Percentiles rank a stretch among this genome's conserved stretches.
Evolutionary conservation across 768 basidiomycete species (phyloP).

Genomic region (Russula sp.): DNA sequence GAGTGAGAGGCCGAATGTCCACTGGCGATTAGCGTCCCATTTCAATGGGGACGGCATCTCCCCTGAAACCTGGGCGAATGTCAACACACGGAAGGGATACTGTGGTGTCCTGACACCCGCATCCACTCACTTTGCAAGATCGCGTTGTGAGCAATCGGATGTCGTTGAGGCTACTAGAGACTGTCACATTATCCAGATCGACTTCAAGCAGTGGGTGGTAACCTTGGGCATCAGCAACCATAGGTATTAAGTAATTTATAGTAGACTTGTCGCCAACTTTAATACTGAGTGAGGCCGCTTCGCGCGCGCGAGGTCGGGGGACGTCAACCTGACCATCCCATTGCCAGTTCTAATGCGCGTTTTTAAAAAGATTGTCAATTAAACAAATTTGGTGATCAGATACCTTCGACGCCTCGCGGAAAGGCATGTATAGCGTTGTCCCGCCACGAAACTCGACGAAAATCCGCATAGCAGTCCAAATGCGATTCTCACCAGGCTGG

Average conservation of each 20-base stretch:
- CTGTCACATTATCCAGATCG: conserved; percentile 69
- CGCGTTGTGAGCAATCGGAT: conserved; percentile 71
- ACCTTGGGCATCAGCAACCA: conserved; percentile 66
- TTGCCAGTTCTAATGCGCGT: conserved; percentile 69
- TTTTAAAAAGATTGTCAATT: background rate
- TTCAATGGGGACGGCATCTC: conserved; percentile 73
- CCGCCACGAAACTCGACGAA: conserved; percentile 76
- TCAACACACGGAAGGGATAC: background rate
- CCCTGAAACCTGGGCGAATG: conserved; percentile 47
- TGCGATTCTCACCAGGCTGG: conserved; percentile 72
- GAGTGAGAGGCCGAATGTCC: conserved; percentile 70
- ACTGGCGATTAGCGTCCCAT: conserved; percentile 78
- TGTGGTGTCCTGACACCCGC: background rate
- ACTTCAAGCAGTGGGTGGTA: conserved; percentile 78
- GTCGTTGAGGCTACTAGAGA: conserved; percentile 86
- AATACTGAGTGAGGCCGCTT: conserved; percentile 68
- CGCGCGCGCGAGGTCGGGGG: conserved; percentile 50
- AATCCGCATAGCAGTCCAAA: conserved; percentile 76
- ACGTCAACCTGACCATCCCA: conserved; percentile 64
- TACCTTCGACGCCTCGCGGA: conserved; percentile 87
- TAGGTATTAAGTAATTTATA: conserved; percentile 77
- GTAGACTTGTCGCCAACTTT: conserved; percentile 76
- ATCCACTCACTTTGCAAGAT: conserved; percentile 60
- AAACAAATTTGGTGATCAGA: background rate
- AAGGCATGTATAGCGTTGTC: conserved; percentile 78